Evolutionary conservation across 2,329 filamentous ascomycete genomes (phyloP).

Genomic region (Chaetothyriales sp.): DNA sequence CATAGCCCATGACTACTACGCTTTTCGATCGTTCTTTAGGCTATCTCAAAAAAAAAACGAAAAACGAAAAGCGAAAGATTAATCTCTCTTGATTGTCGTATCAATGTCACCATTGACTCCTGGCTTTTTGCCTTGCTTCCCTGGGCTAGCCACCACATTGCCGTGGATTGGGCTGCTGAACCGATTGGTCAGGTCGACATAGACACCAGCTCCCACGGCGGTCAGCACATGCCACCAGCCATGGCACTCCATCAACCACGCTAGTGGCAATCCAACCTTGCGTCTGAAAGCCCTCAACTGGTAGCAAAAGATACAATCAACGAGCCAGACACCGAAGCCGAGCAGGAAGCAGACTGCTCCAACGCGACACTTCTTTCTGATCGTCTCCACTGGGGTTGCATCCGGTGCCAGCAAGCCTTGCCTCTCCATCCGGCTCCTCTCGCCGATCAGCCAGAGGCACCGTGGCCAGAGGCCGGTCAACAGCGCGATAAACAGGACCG

Average conservation of each 20-base stretch:
- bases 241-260: constrained; percentile 57
- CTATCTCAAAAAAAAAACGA: no score
- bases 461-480: neutral
- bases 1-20: no score
- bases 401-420: neutral
- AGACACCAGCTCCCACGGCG: constrained; percentile 15
- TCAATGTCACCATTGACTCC: neutral
- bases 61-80: no score
- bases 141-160: neutral
- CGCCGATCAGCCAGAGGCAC: neutral
- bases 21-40: no score
- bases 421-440: neutral
- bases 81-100: no score
- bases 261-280: constrained; percentile 61
- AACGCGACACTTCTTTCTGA: constrained; percentile 53
- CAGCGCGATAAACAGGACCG: neutral
- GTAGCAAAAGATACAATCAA: constrained; percentile 64
- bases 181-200: neutral
- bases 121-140: no score
- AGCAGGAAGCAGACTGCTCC: constrained; percentile 22
- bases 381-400: constrained; percentile 53
- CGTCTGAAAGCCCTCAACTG: constrained; percentile 51
- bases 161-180: neutral
- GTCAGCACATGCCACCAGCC: constrained; percentile 47
- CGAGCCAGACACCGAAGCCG: constrained; percentile 62